phyloP scores from a whole-genome alignment of 331 rosid genomes.

The Acacia pycnantha region DNA sequence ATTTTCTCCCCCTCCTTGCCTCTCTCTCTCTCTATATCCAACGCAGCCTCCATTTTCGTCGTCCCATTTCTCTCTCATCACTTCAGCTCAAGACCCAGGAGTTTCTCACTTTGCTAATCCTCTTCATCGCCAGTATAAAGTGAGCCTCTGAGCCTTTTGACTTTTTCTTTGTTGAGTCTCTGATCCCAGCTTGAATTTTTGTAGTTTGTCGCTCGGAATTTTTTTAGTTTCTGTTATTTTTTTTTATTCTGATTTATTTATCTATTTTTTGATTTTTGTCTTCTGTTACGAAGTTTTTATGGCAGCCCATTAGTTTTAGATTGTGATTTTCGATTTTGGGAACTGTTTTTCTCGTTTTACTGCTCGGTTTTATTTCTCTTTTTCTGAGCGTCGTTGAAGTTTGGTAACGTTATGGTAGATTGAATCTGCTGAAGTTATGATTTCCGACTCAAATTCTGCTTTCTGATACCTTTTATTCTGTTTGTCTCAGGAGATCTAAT shows the following conservation, averaged over 20 bases:
- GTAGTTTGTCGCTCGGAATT: neutral
- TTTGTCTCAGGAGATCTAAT: neutral
- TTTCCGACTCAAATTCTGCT: neutral
- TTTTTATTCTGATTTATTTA: neutral
- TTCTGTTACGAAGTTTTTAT: neutral
- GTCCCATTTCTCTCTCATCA: neutral
- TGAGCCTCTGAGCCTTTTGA: constrained; percentile 1
- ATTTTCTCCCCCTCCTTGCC: neutral
- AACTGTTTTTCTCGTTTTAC: neutral
- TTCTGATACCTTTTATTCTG: neutral
- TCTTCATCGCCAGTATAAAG: constrained; percentile 26
- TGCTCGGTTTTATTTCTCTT: neutral
- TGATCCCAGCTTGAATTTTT: constrained; percentile 23
- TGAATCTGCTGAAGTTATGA: neutral
- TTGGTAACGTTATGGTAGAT: neutral
- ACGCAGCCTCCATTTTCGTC: constrained; percentile 13
- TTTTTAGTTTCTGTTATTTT: neutral
- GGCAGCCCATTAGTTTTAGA: neutral
- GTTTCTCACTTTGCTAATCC: neutral
- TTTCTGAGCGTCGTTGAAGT: constrained; percentile 3
- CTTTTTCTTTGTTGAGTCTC: neutral
- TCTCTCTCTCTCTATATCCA: neutral
- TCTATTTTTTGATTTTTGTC: neutral
- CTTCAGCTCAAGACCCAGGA: constrained; percentile 16
- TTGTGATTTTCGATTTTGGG: constrained; percentile 10